phyloP scores from a whole-genome alignment of 2,329 filamentous ascomycete genomes.

The Pseudopithomyces chartarum region DNA sequence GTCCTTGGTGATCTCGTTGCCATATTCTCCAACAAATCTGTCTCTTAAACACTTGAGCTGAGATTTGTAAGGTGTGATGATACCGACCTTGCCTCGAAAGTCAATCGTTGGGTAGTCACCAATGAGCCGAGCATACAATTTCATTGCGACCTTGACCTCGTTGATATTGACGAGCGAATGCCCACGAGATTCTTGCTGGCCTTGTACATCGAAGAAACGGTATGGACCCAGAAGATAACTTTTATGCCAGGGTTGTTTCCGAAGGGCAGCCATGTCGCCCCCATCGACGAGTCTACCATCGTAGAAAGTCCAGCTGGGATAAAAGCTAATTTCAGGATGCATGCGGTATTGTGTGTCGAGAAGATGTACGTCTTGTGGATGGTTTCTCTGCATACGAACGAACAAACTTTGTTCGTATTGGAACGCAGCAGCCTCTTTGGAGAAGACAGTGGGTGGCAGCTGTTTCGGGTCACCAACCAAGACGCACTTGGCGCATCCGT shows the following conservation, averaged over 20 bases:
- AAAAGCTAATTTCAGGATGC: conserved; percentile 94
- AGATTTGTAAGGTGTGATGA: conserved; percentile 98
- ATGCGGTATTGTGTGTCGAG: conserved; percentile 99
- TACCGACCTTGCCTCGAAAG: conserved; percentile 83
- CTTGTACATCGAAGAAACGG: conserved; percentile 94
- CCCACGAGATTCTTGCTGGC: conserved; percentile 79
- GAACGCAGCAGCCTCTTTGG: conserved; percentile 87
- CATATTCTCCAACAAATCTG: conserved; percentile 74
- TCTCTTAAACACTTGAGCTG: conserved; percentile 81
- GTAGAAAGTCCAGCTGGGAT: conserved; percentile 92
- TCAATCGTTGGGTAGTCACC: conserved; percentile 72
- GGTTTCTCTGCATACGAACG: conserved; percentile 95
- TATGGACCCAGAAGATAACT: conserved; percentile 85
- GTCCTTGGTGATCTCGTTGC: conserved; percentile 72
- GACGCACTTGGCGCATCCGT: conserved; percentile 95
- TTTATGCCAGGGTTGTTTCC: conserved; percentile 82
- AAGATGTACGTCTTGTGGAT: conserved; percentile 85
- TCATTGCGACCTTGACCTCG: conserved; percentile 84
- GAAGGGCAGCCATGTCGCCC: conserved; percentile 75
- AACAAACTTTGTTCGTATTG: conserved; percentile 98
- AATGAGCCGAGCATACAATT: conserved; percentile 79
- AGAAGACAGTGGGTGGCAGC: conserved; percentile 92
- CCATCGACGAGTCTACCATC: conserved; percentile 86
- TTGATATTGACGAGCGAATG: conserved; percentile 89
- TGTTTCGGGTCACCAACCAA: conserved; percentile 98